Conservation (phyloP, 208 protist genomes). For the Porcisia hertigi region DNA sequence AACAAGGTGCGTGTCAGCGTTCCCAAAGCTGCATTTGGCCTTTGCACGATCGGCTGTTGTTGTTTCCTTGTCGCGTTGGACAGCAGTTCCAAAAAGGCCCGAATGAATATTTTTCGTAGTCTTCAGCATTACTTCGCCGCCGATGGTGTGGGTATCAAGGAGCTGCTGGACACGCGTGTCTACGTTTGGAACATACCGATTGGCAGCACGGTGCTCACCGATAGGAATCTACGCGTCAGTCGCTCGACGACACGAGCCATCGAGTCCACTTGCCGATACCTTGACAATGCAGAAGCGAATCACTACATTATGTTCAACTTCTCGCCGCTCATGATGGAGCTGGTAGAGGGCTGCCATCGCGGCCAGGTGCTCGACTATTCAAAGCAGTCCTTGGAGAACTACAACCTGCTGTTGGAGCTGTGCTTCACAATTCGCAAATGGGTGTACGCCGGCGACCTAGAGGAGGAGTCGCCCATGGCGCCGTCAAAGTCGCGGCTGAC, state of each 20-base stretch:
- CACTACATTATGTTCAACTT: conserved; percentile 85
- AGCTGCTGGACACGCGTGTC: conserved; percentile 67
- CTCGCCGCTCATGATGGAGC: conserved; percentile 75
- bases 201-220: conserved; percentile 44
- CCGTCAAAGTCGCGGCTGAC: background rate
- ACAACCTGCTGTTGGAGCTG: conserved; percentile 69
- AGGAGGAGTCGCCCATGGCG: conserved; percentile 2
- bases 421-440: conserved; percentile 78
- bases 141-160: conserved; percentile 34
- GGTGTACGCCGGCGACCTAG: conserved; percentile 37
- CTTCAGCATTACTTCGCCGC: conserved; percentile 41
- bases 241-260: conserved; percentile 50
- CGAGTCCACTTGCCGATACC: conserved; percentile 37
- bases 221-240: conserved; percentile 48
- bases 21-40: background rate
- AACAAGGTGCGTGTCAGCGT: background rate
- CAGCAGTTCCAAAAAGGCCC: background rate
- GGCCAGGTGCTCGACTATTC: conserved; percentile 82
- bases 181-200: conserved; percentile 81
- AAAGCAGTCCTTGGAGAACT: conserved; percentile 73
- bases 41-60: background rate
- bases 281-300: conserved; percentile 53
- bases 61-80: background rate
- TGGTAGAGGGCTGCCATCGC: conserved; percentile 48
- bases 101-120: conserved; percentile 51